These are phyloP conservation scores for Pittosporum tobira DNA, from an alignment of 129 eudicot genomes.

Conservation along the genomic window DNA sequence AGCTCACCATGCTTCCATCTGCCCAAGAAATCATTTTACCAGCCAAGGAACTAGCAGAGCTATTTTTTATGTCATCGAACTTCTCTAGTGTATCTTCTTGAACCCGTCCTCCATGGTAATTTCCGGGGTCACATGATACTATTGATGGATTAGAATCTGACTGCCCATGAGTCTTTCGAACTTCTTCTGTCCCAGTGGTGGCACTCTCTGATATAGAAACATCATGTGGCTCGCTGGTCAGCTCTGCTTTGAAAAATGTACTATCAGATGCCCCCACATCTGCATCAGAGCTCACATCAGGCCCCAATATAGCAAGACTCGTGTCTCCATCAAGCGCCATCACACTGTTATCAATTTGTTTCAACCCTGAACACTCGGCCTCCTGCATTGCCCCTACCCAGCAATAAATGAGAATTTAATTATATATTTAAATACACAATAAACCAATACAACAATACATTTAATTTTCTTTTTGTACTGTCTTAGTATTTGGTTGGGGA, in stretches of 20 bases:
- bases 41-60: constrained; percentile 5
- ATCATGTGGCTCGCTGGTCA: constrained; percentile 17
- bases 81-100: constrained; percentile 1
- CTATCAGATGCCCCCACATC: constrained; percentile 12
- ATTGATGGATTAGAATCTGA: constrained; percentile 4
- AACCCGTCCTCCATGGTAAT: constrained; percentile 2
- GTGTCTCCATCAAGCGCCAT: constrained; percentile 26
- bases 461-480: constrained; percentile 2
- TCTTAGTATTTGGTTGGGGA: neutral
- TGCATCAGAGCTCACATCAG: constrained; percentile 21
- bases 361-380: constrained; percentile 33
- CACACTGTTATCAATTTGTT: constrained; percentile 32
- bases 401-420: constrained; percentile 35
- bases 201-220: constrained; percentile 17
- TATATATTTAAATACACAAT: constrained; percentile 19
- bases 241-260: constrained; percentile 16
- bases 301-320: constrained; percentile 9
- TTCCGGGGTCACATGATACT: constrained; percentile 17
- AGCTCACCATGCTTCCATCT: constrained; percentile 28
- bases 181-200: constrained; percentile 15
- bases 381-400: constrained; percentile 94
- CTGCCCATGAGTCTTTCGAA: constrained; percentile 1
- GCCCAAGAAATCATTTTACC: constrained; percentile 16
- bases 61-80: neutral
- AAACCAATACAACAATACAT: neutral